Evolutionary conservation across 345 rosid genomes (phyloP).

Genomic region (Physaria fendleri): DNA sequence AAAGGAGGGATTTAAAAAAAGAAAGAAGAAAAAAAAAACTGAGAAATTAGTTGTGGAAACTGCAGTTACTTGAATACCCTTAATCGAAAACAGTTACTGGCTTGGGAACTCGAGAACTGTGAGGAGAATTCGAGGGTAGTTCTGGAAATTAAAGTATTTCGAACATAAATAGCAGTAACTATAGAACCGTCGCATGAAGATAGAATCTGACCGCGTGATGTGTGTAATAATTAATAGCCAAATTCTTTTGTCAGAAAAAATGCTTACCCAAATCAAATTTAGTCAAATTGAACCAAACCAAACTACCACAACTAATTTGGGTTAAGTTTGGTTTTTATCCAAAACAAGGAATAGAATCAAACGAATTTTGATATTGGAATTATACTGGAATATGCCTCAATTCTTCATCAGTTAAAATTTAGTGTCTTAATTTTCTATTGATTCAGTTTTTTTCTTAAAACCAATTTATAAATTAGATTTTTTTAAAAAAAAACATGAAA

Average conservation of each 20-base stretch:
- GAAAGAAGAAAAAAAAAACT: conserved; percentile 20
- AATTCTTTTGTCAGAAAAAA: too few relatives aligned
- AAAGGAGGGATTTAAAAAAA: too few relatives aligned
- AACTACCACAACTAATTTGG: not conserved
- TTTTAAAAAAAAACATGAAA: not conserved
- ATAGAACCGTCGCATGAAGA: not conserved
- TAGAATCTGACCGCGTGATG: too few relatives aligned
- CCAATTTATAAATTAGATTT: not conserved
- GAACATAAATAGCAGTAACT: conserved; percentile 13
- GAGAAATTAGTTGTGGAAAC: not conserved
- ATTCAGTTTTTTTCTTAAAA: not conserved
- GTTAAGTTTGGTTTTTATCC: not conserved
- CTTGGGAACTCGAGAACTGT: not conserved
- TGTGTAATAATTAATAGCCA: too few relatives aligned
- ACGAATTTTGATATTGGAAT: too few relatives aligned
- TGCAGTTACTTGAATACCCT: not conserved
- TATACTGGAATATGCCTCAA: not conserved
- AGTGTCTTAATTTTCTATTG: not conserved
- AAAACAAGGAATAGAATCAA: too few relatives aligned
- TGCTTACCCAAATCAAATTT: not conserved
- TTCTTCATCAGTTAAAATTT: not conserved
- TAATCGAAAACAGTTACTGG: conserved; percentile 12
- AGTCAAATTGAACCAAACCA: not conserved
- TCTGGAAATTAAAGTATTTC: not conserved
- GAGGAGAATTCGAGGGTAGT: not conserved